Evolutionary conservation across 2,329 filamentous ascomycete genomes (phyloP), one percentile per base, ranked within the genome.

Genomic region (Nigrospora oryzae): DNA sequence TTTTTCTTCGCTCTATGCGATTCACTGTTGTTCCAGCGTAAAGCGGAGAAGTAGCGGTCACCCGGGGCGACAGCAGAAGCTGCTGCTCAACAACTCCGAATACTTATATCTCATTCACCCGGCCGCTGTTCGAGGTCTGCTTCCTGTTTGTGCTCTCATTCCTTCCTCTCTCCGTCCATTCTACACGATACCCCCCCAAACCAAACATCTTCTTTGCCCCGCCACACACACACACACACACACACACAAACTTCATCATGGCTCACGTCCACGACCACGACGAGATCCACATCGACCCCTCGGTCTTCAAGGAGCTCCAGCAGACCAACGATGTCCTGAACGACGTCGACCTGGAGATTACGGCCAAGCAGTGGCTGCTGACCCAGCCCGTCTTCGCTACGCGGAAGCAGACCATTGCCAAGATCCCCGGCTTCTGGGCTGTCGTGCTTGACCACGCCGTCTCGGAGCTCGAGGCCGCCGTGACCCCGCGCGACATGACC

Each of bases 351-450:
- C 56, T 51, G 15, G 59, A 62, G 52, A 54, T 62, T 42, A 56
- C 58, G 11, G 58, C 56, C 30, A 60, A 60, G 54, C 54, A 59
- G 51, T 59, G 56, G 46, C 51, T 61, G 32, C 55, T 60, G 57
- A 55, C 51, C 38, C 49, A 50, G 42, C 51, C 55, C 51, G 57
- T 62, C 51, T 84, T 80, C 65, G 66, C 71, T 40, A 77, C 79
- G 59, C 82, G 83, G 59, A 69, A 74, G 53, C 65, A 68, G 36
- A 66, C 82, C 47, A 71, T 83, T 51, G 60, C 68, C 47, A 69
- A 72, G 52, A 79, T 85, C 56, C 71, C 72, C 41, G 71, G 77
- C 61, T 87, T 86, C 73, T 86, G 83, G 83, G 68, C 79, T 36
- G 75, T 83, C 41, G 81, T 85, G 34, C 73, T 86, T 61, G 76